A percentile compares a stretch with the other conserved stretches of the same genome.
Evolutionary conservation across 129 eudicot species (phyloP).

Genomic region (Helianthus tuberosus): DNA sequence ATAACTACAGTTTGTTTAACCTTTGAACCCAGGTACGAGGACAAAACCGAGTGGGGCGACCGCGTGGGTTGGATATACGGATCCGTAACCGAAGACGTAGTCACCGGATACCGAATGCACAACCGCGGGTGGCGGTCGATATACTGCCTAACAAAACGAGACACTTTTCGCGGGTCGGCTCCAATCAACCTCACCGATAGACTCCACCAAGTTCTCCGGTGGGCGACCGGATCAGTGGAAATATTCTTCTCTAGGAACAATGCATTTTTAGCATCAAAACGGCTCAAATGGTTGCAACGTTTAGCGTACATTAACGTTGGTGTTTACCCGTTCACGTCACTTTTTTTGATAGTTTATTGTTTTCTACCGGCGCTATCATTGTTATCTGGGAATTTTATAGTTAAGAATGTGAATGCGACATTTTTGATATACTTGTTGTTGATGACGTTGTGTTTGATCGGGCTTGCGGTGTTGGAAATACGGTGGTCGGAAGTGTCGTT

Average conservation of each 20-base stretch:
- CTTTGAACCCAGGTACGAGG: slow-evolving; percentile 34
- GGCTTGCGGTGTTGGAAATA: slow-evolving; percentile 37
- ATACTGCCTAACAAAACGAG: slow-evolving; percentile 43
- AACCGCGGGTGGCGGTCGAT: slow-evolving; percentile 51
- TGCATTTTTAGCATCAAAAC: slow-evolving; percentile 32
- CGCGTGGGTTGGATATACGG: slow-evolving; percentile 48
- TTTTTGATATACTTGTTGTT: slow-evolving; percentile 33
- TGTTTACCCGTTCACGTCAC: slow-evolving; percentile 40
- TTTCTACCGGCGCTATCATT: slow-evolving; percentile 43
- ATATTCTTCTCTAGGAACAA: slow-evolving; percentile 47
- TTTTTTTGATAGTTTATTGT: slow-evolving; percentile 42
- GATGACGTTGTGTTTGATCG: slow-evolving; percentile 35
- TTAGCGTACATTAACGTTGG: slow-evolving; percentile 43
- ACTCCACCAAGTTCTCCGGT: slow-evolving; percentile 46
- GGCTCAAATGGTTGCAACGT: slow-evolving; percentile 35
- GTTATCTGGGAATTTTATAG: slow-evolving; percentile 41
- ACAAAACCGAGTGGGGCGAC: slow-evolving; percentile 47
- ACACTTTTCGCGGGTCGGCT: slow-evolving; percentile 46
- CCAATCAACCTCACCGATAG: slow-evolving; percentile 44
- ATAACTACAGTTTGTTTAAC: too few species aligned
- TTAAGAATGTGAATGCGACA: slow-evolving; percentile 26
- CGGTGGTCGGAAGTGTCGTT: slow-evolving; percentile 34
- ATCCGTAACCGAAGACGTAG: slow-evolving; percentile 45
- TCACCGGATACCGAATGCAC: slow-evolving; percentile 46
- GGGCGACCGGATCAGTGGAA: slow-evolving; percentile 49